These are phyloP conservation scores for Calonectria pteridis DNA, from an alignment of 2,329 filamentous ascomycete genomes.

Conservation along the genomic window DNA sequence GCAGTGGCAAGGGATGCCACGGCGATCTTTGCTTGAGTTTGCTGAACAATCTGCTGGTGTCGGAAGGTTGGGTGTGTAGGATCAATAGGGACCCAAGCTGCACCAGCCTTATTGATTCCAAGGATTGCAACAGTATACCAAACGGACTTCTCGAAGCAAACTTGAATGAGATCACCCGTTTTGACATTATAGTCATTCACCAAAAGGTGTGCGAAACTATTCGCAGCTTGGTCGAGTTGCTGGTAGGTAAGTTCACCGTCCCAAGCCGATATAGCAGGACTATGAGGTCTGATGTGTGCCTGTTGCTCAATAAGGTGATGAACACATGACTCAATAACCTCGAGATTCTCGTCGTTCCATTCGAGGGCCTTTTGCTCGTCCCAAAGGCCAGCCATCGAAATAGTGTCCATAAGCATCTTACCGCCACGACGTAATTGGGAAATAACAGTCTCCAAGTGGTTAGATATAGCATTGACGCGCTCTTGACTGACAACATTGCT, in stretches of 20 bases:
- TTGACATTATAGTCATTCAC: background rate
- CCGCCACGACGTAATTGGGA: background rate
- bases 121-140: slow-evolving; percentile 11
- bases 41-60: slow-evolving; percentile 11
- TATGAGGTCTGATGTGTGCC: background rate
- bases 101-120: slow-evolving; percentile 6
- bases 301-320: background rate
- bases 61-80: slow-evolving; percentile 1
- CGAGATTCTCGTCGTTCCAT: background rate
- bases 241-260: background rate
- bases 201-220: background rate
- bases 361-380: background rate
- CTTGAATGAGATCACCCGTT: background rate
- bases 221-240: background rate
- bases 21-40: slow-evolving; percentile 7
- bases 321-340: background rate
- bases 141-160: slow-evolving; percentile 11
- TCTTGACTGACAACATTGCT: background rate
- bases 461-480: background rate
- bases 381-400: background rate
- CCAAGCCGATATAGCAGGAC: background rate
- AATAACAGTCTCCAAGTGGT: background rate
- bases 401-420: background rate
- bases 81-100: slow-evolving; percentile 10
- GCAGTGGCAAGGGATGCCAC: background rate